These are phyloP conservation scores for Elsinoe arachidis DNA, from an alignment of 2,329 filamentous ascomycete species.

Conservation along the genomic window DNA sequence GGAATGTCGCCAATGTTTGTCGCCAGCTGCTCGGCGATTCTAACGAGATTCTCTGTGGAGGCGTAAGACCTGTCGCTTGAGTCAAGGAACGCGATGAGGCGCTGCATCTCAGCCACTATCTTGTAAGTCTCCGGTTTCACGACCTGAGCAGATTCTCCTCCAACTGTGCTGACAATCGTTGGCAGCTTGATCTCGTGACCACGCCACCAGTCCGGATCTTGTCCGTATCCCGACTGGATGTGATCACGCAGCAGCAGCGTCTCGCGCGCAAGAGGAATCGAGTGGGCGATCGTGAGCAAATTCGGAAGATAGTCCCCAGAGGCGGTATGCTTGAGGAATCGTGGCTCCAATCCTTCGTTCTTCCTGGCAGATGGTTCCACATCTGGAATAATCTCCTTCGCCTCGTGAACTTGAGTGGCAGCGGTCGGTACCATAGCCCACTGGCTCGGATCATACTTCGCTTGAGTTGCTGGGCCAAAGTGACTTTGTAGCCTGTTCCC, in stretches of 20 bases:
- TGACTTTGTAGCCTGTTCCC: constrained; percentile 18
- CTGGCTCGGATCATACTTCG: constrained; percentile 43
- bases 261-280: constrained; percentile 51
- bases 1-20: neutral
- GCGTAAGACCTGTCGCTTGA: constrained; percentile 50
- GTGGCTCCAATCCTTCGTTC: constrained; percentile 42
- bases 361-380: constrained; percentile 36
- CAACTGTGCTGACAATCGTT: constrained; percentile 39
- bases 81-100: constrained; percentile 54
- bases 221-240: constrained; percentile 43
- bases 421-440: constrained; percentile 46
- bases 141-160: constrained; percentile 20
- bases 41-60: constrained; percentile 43
- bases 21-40: constrained; percentile 26
- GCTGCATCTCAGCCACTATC: constrained; percentile 49
- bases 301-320: constrained; percentile 47
- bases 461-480: constrained; percentile 48
- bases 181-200: constrained; percentile 44
- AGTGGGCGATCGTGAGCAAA: constrained; percentile 53
- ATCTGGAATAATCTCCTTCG: constrained; percentile 46
- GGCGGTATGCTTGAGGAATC: constrained; percentile 49
- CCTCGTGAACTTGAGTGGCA: constrained; percentile 31
- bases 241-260: constrained; percentile 44
- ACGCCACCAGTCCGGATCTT: constrained; percentile 54
- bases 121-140: constrained; percentile 33